Evolutionary conservation across 163 green algal genomes (phyloP), one percentile per base, ranked within the genome.

Genomic region (Picocystis sp.): DNA sequence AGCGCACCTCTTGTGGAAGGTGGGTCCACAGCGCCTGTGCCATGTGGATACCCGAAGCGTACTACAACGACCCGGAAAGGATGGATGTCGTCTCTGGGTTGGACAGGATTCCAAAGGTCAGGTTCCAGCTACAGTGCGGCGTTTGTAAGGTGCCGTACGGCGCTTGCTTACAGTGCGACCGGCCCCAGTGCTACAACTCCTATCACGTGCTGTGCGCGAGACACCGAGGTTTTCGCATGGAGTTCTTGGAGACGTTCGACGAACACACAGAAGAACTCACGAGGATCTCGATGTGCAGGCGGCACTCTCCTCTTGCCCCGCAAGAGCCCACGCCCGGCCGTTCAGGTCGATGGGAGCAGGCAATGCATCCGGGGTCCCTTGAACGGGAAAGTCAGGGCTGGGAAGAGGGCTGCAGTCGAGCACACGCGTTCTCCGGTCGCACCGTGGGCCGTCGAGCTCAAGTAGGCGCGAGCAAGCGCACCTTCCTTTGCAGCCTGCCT

Each of bases 131-230:
- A 24, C 53, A 34, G 6, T 82, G 74, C 58, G 47, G 52, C 3
- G 35, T 79, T 9, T 82, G 74, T 60, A 35, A 48, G 45, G 56
- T 74, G 52, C 52, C 29, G 22, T 51, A 80, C 47, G 74, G 74
- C 34, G 69, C 72, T 5, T 76, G 62, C 61, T 66, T 75, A 14
- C 74, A 75, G 61, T 75, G 67, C 23, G 52, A 52, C 35, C 43
- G 19, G 22, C 49, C 34, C 11, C 35, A 48, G 3, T 82, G 74
- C 60, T 73, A 57, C 51, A 43, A 43, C 3, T 35, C 65, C 2
- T 78, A 76, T 56, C 74, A 82, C 50, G 58, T 58, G 11, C 56
- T 71, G 21, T 82, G 74, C 46, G 74, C 74, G 6, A 54, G 54
- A 11, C 48, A 55, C 8, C 62, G 61, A 11, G 61, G 64, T 3